Conservation (phyloP, 805 yeast species). For the Suhomyces xylopsoci region DNA sequence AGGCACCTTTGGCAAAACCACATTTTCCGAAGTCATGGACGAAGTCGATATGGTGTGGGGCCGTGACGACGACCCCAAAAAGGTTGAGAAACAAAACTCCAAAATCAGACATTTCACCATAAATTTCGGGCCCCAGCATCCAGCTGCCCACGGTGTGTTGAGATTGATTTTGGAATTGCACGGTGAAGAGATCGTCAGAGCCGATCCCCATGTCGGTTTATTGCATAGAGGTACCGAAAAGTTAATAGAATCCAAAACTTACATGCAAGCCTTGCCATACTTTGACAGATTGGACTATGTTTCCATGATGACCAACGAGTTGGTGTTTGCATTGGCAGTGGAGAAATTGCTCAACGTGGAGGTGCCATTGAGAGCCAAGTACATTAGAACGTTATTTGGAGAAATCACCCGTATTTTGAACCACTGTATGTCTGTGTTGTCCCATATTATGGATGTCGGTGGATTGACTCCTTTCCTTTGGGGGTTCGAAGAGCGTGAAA, state of each 20-base stretch:
- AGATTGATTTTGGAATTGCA: constrained; percentile 80
- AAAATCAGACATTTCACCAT: constrained; percentile 84
- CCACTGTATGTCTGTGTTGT: constrained; percentile 80
- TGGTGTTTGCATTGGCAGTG: constrained; percentile 77
- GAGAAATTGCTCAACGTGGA: constrained; percentile 82
- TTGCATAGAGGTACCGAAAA: constrained; percentile 88
- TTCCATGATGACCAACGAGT: constrained; percentile 88
- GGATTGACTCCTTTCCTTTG: constrained; percentile 90
- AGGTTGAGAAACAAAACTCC: constrained; percentile 42
- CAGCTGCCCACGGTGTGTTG: constrained; percentile 92
- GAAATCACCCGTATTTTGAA: constrained; percentile 81
- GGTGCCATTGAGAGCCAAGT: constrained; percentile 81
- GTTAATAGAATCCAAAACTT: constrained; percentile 81
- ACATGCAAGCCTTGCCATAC: constrained; percentile 84
- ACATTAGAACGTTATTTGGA: constrained; percentile 80
- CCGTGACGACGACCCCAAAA: constrained; percentile 40
- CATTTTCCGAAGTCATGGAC: constrained; percentile 43
- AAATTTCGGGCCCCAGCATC: constrained; percentile 92
- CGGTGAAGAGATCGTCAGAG: constrained; percentile 83
- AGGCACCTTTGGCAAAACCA: constrained; percentile 39
- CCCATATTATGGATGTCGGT: constrained; percentile 94
- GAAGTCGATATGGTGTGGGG: constrained; percentile 46
- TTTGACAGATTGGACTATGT: constrained; percentile 85
- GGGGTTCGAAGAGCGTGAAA: constrained; percentile 94
- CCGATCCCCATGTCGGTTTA: constrained; percentile 87